Percentiles rank a stretch among this genome's conserved stretches.
Evolutionary conservation across 2,329 filamentous ascomycete genomes (phyloP).

Genomic region (Cladorrhinum sp.): DNA sequence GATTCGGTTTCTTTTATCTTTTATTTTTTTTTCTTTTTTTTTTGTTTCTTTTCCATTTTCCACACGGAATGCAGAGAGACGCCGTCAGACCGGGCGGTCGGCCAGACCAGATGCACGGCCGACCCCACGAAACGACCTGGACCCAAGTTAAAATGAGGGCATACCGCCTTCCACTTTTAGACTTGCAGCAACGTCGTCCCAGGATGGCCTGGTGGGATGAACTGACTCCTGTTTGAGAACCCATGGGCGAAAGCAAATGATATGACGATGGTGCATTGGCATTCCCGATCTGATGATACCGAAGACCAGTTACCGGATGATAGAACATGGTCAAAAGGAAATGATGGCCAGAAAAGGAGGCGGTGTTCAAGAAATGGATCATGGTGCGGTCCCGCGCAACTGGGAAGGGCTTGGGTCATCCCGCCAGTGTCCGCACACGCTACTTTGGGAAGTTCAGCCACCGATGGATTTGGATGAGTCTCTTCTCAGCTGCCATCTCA

Average conservation of each 20-base stretch:
- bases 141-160: not conserved
- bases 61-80: not conserved
- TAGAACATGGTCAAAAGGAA: not conserved
- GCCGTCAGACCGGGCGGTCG: too few species aligned
- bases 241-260: too few species aligned
- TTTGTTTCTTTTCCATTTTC: not conserved
- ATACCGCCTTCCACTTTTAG: too few species aligned
- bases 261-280: not conserved
- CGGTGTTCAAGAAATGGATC: not conserved
- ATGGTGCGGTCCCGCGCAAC: too few species aligned
- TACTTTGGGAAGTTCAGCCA: not conserved
- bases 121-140: too few species aligned
- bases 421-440: too few species aligned
- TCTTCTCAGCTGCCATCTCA: not conserved
- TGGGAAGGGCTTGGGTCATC: too few species aligned
- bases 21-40: constrained; percentile 1
- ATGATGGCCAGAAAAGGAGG: not conserved
- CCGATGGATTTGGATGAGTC: not conserved
- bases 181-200: not conserved
- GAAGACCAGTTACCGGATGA: not conserved
- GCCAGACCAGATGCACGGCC: too few species aligned
- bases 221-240: not conserved
- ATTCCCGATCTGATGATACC: not conserved
- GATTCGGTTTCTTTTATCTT: not conserved
- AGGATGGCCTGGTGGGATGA: not conserved